These are phyloP conservation scores for Cyclotella distinguenda DNA, from an alignment of 108 stramenopile genomes.

Conservation along the genomic window DNA sequence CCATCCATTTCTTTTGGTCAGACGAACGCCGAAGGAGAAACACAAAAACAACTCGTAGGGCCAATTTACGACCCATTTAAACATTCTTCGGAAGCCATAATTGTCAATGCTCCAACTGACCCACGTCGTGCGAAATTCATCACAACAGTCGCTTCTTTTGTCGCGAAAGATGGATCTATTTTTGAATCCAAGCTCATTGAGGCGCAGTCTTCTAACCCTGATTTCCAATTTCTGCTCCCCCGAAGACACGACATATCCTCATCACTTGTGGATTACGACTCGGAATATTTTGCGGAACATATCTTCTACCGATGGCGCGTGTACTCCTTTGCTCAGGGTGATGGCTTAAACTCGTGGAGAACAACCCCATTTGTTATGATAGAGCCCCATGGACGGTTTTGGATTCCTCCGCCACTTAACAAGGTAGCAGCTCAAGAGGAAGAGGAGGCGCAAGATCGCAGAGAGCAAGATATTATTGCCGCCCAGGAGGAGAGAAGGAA, in stretches of 20 bases:
- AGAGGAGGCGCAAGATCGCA: slow-evolving; percentile 37
- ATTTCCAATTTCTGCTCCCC: slow-evolving; percentile 44
- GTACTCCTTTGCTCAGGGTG: slow-evolving; percentile 71
- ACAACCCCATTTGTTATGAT: slow-evolving; percentile 72
- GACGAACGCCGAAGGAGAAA: slow-evolving; percentile 1
- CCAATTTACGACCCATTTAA: slow-evolving; percentile 45
- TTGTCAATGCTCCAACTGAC: slow-evolving; percentile 55
- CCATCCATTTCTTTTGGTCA: slow-evolving; percentile 4
- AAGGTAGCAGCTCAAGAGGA: slow-evolving; percentile 42
- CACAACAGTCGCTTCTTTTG: slow-evolving; percentile 61
- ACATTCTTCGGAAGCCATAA: slow-evolving; percentile 48
- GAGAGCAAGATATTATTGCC: slow-evolving; percentile 29
- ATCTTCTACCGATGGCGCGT: slow-evolving; percentile 79
- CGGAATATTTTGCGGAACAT: slow-evolving; percentile 46
- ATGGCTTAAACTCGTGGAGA: slow-evolving; percentile 55
- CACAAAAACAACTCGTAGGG: not conserved
- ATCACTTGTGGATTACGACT: slow-evolving; percentile 10
- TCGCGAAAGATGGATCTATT: slow-evolving; percentile 57
- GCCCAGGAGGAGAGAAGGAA: slow-evolving; percentile 54
- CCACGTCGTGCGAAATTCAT: slow-evolving; percentile 52
- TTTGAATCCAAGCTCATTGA: slow-evolving; percentile 54
- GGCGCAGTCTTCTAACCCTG: slow-evolving; percentile 43
- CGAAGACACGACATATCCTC: slow-evolving; percentile 7
- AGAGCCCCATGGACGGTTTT: slow-evolving; percentile 49
- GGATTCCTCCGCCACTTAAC: slow-evolving; percentile 71